A percentile compares a stretch with the other conserved stretches of the same genome.
Evolutionary conservation across 441 rosid species (phyloP).

Genomic region (Theobroma grandiflorum): DNA sequence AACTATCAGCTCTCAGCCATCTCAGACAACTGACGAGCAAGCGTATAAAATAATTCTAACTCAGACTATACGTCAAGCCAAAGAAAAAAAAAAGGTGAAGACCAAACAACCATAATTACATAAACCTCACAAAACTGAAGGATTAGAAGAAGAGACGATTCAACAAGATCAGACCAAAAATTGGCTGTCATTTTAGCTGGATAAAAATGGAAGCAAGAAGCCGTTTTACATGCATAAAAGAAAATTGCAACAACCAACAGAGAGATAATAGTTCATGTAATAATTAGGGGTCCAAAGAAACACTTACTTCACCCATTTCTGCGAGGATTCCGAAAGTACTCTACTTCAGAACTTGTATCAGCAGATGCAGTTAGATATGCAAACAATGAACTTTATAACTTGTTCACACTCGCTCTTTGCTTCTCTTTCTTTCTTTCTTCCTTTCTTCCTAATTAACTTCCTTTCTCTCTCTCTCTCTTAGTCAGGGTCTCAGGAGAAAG

Average conservation of each 20-base stretch:
- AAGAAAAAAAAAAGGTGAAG: neutral
- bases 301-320: slow-evolving; percentile 60
- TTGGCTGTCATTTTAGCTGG: neutral
- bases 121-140: neutral
- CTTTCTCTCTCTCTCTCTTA: no score
- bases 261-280: neutral
- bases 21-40: neutral
- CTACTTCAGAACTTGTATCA: neutral
- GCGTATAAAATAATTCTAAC: neutral
- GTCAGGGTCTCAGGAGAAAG: neutral
- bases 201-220: neutral
- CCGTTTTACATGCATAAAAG: neutral
- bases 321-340: slow-evolving; percentile 16
- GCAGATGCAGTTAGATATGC: neutral
- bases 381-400: neutral
- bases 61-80: neutral
- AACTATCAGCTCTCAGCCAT: neutral
- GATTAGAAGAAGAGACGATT: neutral
- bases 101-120: neutral
- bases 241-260: neutral
- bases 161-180: neutral
- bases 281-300: neutral
- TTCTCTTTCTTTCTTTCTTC: slow-evolving; percentile 22
- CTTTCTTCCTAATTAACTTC: neutral
- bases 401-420: neutral